Evolutionary conservation across 108 stramenopile genomes (phyloP), one percentile per base, ranked within the genome.

Genomic region (Nannochloropsis gaditana): DNA sequence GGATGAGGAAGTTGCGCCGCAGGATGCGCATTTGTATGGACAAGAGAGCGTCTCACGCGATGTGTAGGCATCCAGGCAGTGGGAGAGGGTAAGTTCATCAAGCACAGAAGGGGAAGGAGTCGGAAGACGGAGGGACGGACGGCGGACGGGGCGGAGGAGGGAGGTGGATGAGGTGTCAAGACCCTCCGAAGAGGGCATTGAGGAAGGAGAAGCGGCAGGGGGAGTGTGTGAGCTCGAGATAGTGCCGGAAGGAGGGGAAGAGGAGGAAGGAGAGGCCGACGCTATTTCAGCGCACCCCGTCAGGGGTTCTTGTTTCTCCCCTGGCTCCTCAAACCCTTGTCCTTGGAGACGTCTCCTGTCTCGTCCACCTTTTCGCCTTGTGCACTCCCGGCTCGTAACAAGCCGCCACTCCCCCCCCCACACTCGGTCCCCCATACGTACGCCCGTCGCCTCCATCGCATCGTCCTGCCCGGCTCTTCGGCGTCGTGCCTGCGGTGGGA

Each of bases 61-160:
- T 9, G 88, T 59, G 81, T 85, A 89, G 31, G 85, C 83, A 43
- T 86, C 88, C 21, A 89, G 83, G 80, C 85, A 86, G 21, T 85
- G 79, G 45, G 80, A 84, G 80, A 87, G 80, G 86, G 59, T 83
- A 43, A 83, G 80, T 8, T 44, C 45, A 15, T 79, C 82, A 6
- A 31, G 31, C 31, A 31, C 31, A 31, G 31, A 31, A 31, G 31
- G 31, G 31, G 5, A 0, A 73, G 6, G 59, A n/a, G 59, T 15
- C 0, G 0, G 59, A 73, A 2, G 59, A n/a, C 59, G 59, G 8
- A 2, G 3, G 2, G 59, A n/a, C 6, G 15, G 59, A 8, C 59
- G 59, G n/a, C 59, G 59, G 59, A 73, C 59, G 59, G 59, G 59
- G 59, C 15, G 59, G 59, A 3, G 59, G 59, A n/a, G 59, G 19